These are phyloP conservation scores for Rhododendron molle DNA, from an alignment of 148 eudicot genomes.

Conservation along the genomic window DNA sequence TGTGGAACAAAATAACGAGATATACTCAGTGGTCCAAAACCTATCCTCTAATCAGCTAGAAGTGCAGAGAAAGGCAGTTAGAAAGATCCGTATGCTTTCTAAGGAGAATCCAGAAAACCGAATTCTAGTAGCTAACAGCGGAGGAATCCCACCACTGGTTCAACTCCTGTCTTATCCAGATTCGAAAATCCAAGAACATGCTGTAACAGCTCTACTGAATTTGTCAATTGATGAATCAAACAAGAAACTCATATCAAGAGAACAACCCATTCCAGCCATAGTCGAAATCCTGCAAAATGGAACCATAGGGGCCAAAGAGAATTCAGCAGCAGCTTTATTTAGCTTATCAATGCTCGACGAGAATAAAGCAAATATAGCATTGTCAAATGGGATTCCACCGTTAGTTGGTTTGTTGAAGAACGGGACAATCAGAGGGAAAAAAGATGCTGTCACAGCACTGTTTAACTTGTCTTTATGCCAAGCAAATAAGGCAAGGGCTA, in stretches of 20 bases:
- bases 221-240: conserved; percentile 67
- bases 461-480: conserved; percentile 56
- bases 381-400: conserved; percentile 66
- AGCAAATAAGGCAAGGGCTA: conserved; percentile 51
- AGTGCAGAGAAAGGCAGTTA: conserved; percentile 52
- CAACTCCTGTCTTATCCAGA: conserved; percentile 54
- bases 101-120: conserved; percentile 68
- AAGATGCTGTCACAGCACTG: conserved; percentile 77
- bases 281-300: conserved; percentile 59
- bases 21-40: conserved; percentile 36
- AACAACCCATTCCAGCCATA: conserved; percentile 57
- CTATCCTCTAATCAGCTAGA: conserved; percentile 47
- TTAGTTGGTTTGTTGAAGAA: conserved; percentile 45
- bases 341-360: conserved; percentile 86
- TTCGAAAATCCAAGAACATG: conserved; percentile 63
- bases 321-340: conserved; percentile 81
- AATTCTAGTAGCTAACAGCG: conserved; percentile 48
- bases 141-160: conserved; percentile 69
- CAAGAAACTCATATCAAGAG: conserved; percentile 59
- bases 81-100: conserved; percentile 59
- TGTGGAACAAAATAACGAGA: conserved; percentile 24
- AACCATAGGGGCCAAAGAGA: conserved; percentile 62
- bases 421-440: conserved; percentile 76
- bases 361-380: conserved; percentile 59
- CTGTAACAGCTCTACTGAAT: conserved; percentile 73